phyloP scores from a whole-genome alignment of 2,329 filamentous ascomycete genomes.

The Incumbomyces delicatus region DNA sequence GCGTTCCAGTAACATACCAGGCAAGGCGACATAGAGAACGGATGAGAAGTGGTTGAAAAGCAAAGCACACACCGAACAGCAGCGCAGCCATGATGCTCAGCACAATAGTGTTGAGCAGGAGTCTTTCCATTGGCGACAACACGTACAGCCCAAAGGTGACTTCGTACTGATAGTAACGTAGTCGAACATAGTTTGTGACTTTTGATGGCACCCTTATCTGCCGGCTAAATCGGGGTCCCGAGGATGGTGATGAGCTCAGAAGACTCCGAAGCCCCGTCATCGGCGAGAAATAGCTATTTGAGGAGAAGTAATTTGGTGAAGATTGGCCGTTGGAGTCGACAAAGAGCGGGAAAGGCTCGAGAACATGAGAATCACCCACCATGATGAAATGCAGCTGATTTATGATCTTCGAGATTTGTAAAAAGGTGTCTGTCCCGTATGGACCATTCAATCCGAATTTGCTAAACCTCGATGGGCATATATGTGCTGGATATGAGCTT shows the following conservation, averaged over 20 bases:
- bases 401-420: not conserved
- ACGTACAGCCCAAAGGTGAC: constrained; percentile 98
- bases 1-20: constrained; percentile 16
- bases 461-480: not conserved
- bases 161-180: constrained; percentile 97
- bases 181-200: constrained; percentile 44
- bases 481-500: not conserved
- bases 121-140: constrained; percentile 89
- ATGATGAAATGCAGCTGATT: constrained; percentile 5
- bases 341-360: constrained; percentile 21
- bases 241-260: constrained; percentile 11
- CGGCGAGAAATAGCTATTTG: constrained; percentile 5
- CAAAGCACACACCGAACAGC: constrained; percentile 14
- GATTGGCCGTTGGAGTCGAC: constrained; percentile 18
- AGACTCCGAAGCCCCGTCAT: constrained; percentile 16
- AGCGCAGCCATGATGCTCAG: constrained; percentile 11
- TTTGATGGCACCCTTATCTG: constrained; percentile 13
- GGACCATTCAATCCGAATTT: not conserved
- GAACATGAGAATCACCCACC: constrained; percentile 8
- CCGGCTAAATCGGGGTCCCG: constrained; percentile 2
- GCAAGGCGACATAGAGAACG: constrained; percentile 15
- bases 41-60: constrained; percentile 15
- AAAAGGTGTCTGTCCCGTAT: no score
- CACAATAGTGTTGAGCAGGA: constrained; percentile 73
- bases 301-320: constrained; percentile 19